A percentile compares a stretch with the other conserved stretches of the same genome.
Conservation (phyloP, 345 rosid species). For the Eucalyptus melliodora region DNA sequence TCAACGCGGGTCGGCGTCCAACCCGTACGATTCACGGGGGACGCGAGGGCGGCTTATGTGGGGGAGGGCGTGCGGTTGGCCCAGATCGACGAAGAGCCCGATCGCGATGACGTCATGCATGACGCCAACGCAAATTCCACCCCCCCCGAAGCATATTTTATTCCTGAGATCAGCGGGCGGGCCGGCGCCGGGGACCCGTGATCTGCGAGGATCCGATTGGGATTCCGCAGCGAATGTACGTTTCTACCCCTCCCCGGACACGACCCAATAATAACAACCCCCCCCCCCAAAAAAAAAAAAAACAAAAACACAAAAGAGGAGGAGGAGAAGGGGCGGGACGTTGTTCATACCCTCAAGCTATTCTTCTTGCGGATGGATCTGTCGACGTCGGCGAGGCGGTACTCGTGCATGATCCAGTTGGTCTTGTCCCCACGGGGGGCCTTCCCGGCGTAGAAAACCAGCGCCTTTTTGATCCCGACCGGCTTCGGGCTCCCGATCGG, state of each 20-base stretch:
- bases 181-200: not conserved
- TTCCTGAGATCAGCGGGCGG: not conserved
- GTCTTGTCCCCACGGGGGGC: conserved; percentile 88
- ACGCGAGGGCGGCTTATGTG: not conserved
- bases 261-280: not conserved
- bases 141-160: not conserved
- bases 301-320: fast-evolving
- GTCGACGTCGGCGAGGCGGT: conserved; percentile 86
- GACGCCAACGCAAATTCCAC: not conserved
- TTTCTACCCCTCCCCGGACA: not conserved
- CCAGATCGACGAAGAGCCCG: not conserved
- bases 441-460: conserved; percentile 85
- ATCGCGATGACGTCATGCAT: not conserved
- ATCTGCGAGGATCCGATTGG: not conserved
- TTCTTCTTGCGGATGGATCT: conserved; percentile 76
- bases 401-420: conserved; percentile 99
- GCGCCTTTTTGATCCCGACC: conserved; percentile 76
- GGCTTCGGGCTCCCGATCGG: conserved; percentile 80
- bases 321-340: not conserved
- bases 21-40: not conserved
- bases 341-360: conserved; percentile 53
- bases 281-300: fast-evolving
- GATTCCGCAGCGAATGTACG: not conserved
- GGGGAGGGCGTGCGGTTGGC: no score
- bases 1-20: not conserved